Conservation (phyloP, 2,329 filamentous ascomycete species). For the Aspergillus oerlinghausenensis region DNA sequence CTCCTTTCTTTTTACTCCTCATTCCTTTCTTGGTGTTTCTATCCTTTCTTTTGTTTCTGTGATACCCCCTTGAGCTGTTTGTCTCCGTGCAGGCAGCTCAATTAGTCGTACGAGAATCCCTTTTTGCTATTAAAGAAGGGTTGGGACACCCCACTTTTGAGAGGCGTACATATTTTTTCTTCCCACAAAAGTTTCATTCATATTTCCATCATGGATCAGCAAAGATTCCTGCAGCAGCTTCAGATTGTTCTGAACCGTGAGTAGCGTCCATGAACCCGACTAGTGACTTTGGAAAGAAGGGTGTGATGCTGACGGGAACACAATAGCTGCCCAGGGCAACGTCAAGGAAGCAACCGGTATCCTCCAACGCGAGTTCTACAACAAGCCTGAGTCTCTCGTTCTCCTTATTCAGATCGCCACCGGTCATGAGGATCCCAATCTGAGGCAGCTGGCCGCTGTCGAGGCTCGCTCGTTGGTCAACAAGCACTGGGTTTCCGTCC, state of each 20-base stretch:
- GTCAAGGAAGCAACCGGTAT: slow-evolving; percentile 86
- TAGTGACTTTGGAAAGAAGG: not conserved
- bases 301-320: slow-evolving; percentile 14
- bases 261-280: slow-evolving; percentile 33
- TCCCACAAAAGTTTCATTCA: slow-evolving; percentile 2
- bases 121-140: slow-evolving; percentile 7
- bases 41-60: slow-evolving; percentile 21
- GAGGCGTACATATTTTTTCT: slow-evolving; percentile 7
- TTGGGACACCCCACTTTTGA: slow-evolving; percentile 13
- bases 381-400: slow-evolving; percentile 74
- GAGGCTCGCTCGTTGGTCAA: slow-evolving; percentile 77
- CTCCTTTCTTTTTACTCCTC: slow-evolving; percentile 15
- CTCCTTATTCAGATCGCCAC: slow-evolving; percentile 84
- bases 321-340: slow-evolving; percentile 75
- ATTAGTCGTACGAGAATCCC: slow-evolving; percentile 15
- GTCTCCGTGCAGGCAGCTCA: slow-evolving; percentile 28
- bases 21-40: slow-evolving; percentile 19
- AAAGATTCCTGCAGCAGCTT: slow-evolving; percentile 80
- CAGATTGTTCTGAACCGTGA: slow-evolving; percentile 82
- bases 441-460: slow-evolving; percentile 87
- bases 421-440: slow-evolving; percentile 64
- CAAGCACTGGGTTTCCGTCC: slow-evolving; percentile 78
- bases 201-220: slow-evolving; percentile 62
- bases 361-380: slow-evolving; percentile 91
- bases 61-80: slow-evolving; percentile 32